Evolutionary conservation across 2,329 filamentous ascomycete species (phyloP), one percentile per base, ranked within the genome.

Genomic region (Shiraia sp.): DNA sequence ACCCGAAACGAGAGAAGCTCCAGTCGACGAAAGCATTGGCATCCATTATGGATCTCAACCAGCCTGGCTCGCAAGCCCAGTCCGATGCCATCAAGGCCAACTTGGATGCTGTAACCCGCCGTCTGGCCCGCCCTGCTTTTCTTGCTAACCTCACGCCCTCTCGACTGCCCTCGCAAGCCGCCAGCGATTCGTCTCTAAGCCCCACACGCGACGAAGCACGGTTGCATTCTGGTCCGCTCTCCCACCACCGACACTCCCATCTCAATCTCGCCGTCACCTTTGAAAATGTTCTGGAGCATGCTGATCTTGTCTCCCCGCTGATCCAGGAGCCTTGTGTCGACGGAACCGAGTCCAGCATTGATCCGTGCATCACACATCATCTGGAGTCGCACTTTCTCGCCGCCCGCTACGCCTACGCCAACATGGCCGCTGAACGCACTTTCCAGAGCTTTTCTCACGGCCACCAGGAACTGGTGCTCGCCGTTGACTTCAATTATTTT

Each of bases 401-500:
- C 22, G 64, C 64, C 38, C 61, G 49, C 37, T 45, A 47, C 40
- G 61, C 60, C 25, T 68, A 61, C 43, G 53, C 53, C 15, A 59
- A 56, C 10, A 70, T 70, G 68, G 61, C 63, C n/a, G 47, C 65
- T 33, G 60, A 63, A 24, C 63, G 58, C 53, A 59, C 57, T 54
- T 75, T 76, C 45, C 70, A 74, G 48, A 82, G 87, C 55, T 80
- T 89, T 59, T 80, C 84, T 47, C 84, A 90, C 66, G 85, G 85
- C 56, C 87, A 91, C 70, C 81, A 83, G 60, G 88, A 95, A 66
- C 79, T 93, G 31, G 87, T 95, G 36, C 85, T 91, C 52, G 86
- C 89, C 40, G 85, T 92, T 47, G 86, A 89, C 54, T 95, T 95
- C 79, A 96, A 96, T 70, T 85, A 85, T 54, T 95, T 95, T 68